These are phyloP conservation scores for Aureobasidium lini DNA, from an alignment of 2,329 filamentous ascomycete genomes.

Conservation along the genomic window DNA sequence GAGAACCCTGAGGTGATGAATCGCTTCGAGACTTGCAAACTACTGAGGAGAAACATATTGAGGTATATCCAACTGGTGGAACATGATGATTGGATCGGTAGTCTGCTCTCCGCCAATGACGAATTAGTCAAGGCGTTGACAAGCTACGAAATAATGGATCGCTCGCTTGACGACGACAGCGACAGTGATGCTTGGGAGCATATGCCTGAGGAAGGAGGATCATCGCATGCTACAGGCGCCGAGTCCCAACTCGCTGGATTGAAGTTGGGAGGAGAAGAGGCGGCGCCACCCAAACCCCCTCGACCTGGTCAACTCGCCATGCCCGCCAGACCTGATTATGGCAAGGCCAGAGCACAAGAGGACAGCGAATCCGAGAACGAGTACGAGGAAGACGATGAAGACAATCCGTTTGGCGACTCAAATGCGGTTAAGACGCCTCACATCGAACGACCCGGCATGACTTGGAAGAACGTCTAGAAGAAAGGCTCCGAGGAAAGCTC, in stretches of 20 bases:
- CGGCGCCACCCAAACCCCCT: conserved; percentile 42
- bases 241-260: conserved; percentile 40
- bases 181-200: conserved; percentile 54
- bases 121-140: conserved; percentile 90
- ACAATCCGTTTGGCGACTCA: conserved; percentile 79
- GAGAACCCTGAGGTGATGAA: conserved; percentile 68
- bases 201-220: conserved; percentile 8
- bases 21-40: conserved; percentile 80
- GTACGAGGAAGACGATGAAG: conserved; percentile 63
- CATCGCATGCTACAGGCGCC: conserved; percentile 18
- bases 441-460: conserved; percentile 31
- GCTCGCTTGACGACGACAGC: conserved; percentile 67
- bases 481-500: neutral
- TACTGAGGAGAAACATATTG: conserved; percentile 72
- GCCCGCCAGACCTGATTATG: conserved; percentile 24
- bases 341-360: conserved; percentile 20
- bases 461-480: conserved; percentile 30
- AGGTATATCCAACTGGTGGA: conserved; percentile 91
- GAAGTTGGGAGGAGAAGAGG: conserved; percentile 28
- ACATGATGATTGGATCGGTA: conserved; percentile 83
- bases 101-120: conserved; percentile 88
- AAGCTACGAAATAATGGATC: conserved; percentile 89
- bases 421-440: conserved; percentile 59
- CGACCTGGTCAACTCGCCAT: conserved; percentile 38
- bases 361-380: conserved; percentile 50